These are phyloP conservation scores for Tolypocladium tundrense DNA, from an alignment of 2,329 filamentous ascomycete species.

Conservation along the genomic window DNA sequence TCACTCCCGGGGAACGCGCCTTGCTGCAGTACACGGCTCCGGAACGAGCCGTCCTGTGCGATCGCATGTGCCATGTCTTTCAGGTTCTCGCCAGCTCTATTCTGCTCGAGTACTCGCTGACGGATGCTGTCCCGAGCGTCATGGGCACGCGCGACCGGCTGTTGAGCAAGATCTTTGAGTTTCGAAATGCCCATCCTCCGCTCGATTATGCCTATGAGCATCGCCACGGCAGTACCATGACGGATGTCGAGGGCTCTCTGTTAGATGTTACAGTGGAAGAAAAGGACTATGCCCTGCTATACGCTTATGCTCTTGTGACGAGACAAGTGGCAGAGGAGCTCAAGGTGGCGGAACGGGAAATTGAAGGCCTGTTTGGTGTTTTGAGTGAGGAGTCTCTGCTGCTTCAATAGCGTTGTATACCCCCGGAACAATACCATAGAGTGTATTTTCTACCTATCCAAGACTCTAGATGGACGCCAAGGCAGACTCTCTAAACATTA, in stretches of 20 bases:
- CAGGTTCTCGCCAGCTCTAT: slow-evolving; percentile 76
- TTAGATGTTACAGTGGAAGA: slow-evolving; percentile 38
- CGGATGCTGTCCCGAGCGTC: slow-evolving; percentile 71
- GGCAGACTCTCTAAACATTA: no score
- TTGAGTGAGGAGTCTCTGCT: slow-evolving; percentile 20
- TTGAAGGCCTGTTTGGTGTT: slow-evolving; percentile 48
- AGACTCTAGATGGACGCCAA: no score
- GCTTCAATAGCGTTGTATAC: slow-evolving; percentile 1
- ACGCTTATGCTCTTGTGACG: slow-evolving; percentile 68
- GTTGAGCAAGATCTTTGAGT: slow-evolving; percentile 74
- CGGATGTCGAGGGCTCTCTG: neutral
- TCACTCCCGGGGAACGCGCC: slow-evolving; percentile 66
- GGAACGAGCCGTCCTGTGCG: slow-evolving; percentile 71
- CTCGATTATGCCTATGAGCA: neutral
- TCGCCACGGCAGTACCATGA: neutral
- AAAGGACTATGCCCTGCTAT: slow-evolving; percentile 78
- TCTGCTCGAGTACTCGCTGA: slow-evolving; percentile 81
- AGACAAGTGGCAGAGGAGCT: slow-evolving; percentile 52
- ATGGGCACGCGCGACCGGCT: slow-evolving; percentile 65
- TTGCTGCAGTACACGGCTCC: slow-evolving; percentile 64
- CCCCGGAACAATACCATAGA: no score
- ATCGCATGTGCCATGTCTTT: slow-evolving; percentile 75
- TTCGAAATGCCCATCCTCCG: slow-evolving; percentile 49
- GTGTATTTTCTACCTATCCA: no score
- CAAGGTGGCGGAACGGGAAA: slow-evolving; percentile 42